These are phyloP conservation scores for Royoungia palumana DNA, from an alignment of 768 basidiomycete genomes.

Conservation along the genomic window DNA sequence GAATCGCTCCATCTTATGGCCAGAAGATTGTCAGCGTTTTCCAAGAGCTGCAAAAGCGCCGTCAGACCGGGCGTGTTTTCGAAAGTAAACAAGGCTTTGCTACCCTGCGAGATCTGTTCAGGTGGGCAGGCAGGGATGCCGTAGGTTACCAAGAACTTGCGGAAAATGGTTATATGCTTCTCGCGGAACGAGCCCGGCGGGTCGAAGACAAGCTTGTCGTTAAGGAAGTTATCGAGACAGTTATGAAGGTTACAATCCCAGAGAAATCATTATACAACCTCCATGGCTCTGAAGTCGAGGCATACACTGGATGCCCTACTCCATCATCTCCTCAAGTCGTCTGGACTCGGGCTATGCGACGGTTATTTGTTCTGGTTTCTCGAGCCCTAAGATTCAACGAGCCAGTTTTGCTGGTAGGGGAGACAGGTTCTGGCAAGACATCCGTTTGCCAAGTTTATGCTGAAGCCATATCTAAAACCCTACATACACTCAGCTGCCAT, in stretches of 20 bases:
- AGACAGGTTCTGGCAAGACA: constrained; percentile 97
- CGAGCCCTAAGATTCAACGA: constrained; percentile 90
- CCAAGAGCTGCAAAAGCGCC: constrained; percentile 85
- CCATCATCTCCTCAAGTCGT: constrained; percentile 52
- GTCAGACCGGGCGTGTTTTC: constrained; percentile 89
- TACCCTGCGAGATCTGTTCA: constrained; percentile 93
- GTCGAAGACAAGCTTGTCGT: constrained; percentile 85
- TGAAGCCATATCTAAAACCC: constrained; percentile 51
- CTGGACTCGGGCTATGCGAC: constrained; percentile 93
- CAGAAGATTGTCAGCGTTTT: constrained; percentile 90
- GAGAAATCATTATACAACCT: constrained; percentile 66
- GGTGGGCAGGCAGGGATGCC: constrained; percentile 93
- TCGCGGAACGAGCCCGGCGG: constrained; percentile 85
- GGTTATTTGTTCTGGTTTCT: constrained; percentile 78
- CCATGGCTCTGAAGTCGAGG: constrained; percentile 39
- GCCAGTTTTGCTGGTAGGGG: constrained; percentile 92
- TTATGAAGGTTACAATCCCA: constrained; percentile 86
- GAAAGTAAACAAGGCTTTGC: constrained; percentile 98
- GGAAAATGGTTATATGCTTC: constrained; percentile 94
- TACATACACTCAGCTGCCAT: constrained; percentile 88
- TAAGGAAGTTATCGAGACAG: constrained; percentile 86
- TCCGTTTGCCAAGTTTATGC: constrained; percentile 93
- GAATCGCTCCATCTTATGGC: constrained; percentile 91
- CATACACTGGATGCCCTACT: constrained; percentile 56
- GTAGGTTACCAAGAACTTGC: constrained; percentile 90